A percentile compares a stretch with the other conserved stretches of the same genome.
Conservation (phyloP, 73 alveolate genomes). For the Symbiodinium pilosum region DNA sequence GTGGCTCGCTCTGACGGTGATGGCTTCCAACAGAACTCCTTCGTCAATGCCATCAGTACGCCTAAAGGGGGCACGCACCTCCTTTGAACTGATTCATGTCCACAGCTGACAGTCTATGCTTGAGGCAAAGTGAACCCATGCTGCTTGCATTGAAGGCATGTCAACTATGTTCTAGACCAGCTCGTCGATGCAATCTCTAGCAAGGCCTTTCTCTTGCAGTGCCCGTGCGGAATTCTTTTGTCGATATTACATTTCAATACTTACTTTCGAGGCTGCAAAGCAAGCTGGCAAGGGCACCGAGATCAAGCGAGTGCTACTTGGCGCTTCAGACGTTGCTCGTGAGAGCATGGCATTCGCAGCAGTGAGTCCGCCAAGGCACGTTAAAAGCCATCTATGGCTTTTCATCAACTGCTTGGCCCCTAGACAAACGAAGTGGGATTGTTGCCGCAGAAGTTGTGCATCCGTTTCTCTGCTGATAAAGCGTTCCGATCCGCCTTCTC, state of each 20-base stretch:
- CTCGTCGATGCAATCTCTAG: conserved; percentile 97
- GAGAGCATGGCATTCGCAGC: no score
- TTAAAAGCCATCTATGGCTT: conserved; percentile 97
- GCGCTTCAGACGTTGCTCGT: conserved; percentile 3
- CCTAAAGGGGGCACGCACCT: conserved; percentile 97
- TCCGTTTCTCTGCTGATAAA: neutral
- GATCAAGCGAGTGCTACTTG: conserved; percentile 84
- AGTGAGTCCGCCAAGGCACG: neutral
- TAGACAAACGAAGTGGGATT: neutral
- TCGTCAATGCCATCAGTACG: conserved; percentile 99
- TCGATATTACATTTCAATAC: neutral
- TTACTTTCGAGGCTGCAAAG: conserved; percentile 34
- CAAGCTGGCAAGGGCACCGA: conserved; percentile 72
- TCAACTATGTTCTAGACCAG: conserved; percentile 98
- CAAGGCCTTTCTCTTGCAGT: conserved; percentile 95
- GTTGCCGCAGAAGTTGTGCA: neutral
- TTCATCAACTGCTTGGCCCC: conserved; percentile 97
- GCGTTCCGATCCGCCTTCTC: no score
- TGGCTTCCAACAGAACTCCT: conserved; percentile 98
- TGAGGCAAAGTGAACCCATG: neutral
- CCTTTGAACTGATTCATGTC: neutral
- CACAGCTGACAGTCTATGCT: neutral
- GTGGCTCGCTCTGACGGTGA: conserved; percentile 76
- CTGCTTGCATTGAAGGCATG: conserved; percentile 98
- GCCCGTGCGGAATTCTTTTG: neutral